Base-by-base conservation (phyloP, 1,284 basidiomycete genomes). In the Moniliophthora roreri region DNA sequence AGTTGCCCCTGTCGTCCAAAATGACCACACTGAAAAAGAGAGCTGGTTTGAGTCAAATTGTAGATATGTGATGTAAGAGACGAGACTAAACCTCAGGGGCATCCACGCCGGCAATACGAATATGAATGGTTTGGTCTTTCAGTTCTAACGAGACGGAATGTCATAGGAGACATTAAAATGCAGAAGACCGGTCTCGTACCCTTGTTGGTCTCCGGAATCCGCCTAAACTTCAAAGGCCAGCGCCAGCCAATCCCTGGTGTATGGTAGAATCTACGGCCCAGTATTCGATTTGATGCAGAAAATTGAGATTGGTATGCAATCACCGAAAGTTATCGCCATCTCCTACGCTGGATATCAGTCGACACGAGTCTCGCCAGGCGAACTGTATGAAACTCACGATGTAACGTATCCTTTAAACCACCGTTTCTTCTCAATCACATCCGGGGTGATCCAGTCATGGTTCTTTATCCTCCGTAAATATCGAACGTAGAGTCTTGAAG, bases 21-120 rank as follows among this genome's bases (percentile, higher is more conserved):
- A 66, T 95, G 90, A 0, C 84, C 76, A 10, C 74, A 80, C 88
- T 92, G 54, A 20, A 23, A 4, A 39, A 58, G 59, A 55, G 18
- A 53, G 50, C 21, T 56, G n/a, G 15, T 48, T 24, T 6, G 37
- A 44, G 15, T 23, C 7, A 35, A n/a, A 39, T 23, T 40, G 9
- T n/a, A n/a, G n/a, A n/a, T 3, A 16, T n/a, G 7, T 35, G n/a
- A 2, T 23, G 10, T 24, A 50, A 16, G n/a, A 26, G 53, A 32
- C 11, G 42, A 52, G 52, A 65, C n/a, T 59, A 1, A 7, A 89
- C 89, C 76, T 96, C 94, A 0, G 94, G 94, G 1, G 94, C 94
- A 66, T 97, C 94, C 9, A 93, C 83, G 0, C 91, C 94, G 8
- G 89, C 90, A 45, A 96, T 81, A 21, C 94, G 83, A 42, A 97